These are phyloP conservation scores for Pleurotus pulmonarius DNA, from an alignment of 768 basidiomycete species.

Conservation along the genomic window DNA sequence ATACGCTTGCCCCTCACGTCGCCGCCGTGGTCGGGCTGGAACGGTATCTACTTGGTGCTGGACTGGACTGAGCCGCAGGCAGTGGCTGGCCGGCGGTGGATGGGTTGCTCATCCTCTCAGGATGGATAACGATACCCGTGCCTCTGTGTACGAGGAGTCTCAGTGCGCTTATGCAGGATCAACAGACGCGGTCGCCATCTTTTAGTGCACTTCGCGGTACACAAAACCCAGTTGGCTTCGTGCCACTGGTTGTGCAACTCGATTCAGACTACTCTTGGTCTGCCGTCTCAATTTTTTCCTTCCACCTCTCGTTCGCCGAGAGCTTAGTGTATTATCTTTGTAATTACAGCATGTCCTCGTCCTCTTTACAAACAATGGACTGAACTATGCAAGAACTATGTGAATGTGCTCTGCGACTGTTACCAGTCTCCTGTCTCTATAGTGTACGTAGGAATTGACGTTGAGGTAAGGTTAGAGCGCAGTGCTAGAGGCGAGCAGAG, in stretches of 20 bases:
- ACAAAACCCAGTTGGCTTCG: slow-evolving; percentile 16
- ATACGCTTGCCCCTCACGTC: neutral
- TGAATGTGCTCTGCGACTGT: too few species aligned
- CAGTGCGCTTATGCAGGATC: neutral
- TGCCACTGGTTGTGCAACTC: slow-evolving; percentile 38
- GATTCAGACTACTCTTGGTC: slow-evolving; percentile 73
- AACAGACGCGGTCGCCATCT: slow-evolving; percentile 23
- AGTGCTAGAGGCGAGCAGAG: too few species aligned
- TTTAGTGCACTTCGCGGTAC: slow-evolving; percentile 72
- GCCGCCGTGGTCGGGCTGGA: neutral
- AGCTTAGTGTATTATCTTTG: neutral
- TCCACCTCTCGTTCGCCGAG: neutral
- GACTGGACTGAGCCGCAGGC: too few species aligned
- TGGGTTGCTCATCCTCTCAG: too few species aligned
- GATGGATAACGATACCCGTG: neutral
- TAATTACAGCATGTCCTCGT: too few species aligned
- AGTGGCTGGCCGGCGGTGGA: too few species aligned
- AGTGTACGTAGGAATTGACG: too few species aligned
- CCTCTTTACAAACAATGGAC: too few species aligned
- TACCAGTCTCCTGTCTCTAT: too few species aligned
- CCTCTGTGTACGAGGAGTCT: neutral
- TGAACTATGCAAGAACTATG: too few species aligned
- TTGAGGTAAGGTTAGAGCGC: too few species aligned
- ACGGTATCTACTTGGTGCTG: too few species aligned
- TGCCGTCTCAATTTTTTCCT: slow-evolving; percentile 38